Percentiles rank a stretch among this genome's conserved stretches.
These are phyloP conservation scores for Myriosclerotinia duriaeana DNA, from an alignment of 2,329 filamentous ascomycete genomes.

Conservation along the genomic window DNA sequence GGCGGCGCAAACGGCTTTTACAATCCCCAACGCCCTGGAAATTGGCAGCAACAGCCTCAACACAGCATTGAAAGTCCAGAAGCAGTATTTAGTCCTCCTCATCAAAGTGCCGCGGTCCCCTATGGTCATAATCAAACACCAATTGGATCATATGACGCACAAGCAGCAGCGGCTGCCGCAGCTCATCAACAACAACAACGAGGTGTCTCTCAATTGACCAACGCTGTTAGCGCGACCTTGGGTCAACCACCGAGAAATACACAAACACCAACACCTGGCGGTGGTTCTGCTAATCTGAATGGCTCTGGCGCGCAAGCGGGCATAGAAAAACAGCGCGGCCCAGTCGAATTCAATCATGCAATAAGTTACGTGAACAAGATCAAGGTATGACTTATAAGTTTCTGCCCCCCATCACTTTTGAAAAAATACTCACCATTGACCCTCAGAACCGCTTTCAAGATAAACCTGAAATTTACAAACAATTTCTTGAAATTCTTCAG, in stretches of 20 bases:
- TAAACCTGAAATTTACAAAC: constrained; percentile 98
- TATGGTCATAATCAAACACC: constrained; percentile 47
- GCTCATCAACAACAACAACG: constrained; percentile 64
- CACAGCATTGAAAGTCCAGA: constrained; percentile 64
- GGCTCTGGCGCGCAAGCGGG: constrained; percentile 59
- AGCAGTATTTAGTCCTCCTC: constrained; percentile 58
- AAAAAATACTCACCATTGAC: constrained; percentile 23
- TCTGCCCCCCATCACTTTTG: constrained; percentile 20
- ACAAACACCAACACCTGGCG: constrained; percentile 59
- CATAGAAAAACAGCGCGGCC: constrained; percentile 77
- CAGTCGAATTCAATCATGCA: constrained; percentile 98
- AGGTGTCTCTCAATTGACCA: constrained; percentile 65
- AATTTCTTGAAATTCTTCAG: constrained; percentile 96
- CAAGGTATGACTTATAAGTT: constrained; percentile 62
- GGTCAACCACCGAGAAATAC: constrained; percentile 52
- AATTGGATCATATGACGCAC: constrained; percentile 44
- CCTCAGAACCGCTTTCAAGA: constrained; percentile 91
- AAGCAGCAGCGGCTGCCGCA: constrained; percentile 44
- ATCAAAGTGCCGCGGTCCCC: constrained; percentile 49
- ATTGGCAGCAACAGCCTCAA: constrained; percentile 57
- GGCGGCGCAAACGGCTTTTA: constrained; percentile 45
- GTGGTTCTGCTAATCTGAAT: constrained; percentile 57
- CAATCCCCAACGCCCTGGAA: constrained; percentile 40
- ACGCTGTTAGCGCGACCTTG: constrained; percentile 49
- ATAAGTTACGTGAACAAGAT: constrained; percentile 99